Evolutionary conservation across 805 yeast genomes (phyloP).

Genomic region (Saccharomycopsis sp.): DNA sequence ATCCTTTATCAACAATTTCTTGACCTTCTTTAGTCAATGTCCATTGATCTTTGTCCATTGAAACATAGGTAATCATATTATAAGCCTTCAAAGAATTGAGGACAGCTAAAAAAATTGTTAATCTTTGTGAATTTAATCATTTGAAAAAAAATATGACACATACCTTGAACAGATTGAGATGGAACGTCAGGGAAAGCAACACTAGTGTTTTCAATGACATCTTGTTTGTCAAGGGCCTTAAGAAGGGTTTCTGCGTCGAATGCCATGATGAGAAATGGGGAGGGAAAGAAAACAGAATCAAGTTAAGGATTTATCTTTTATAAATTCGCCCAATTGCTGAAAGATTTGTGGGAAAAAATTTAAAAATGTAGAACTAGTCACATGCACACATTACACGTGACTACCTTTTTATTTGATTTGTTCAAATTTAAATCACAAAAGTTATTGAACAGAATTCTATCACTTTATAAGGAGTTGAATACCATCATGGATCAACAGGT

Average conservation of each 20-base stretch:
- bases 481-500: neutral
- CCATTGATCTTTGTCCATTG: constrained; percentile 70
- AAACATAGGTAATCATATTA: constrained; percentile 63
- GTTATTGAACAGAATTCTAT: too few relatives aligned
- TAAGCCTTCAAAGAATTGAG: constrained; percentile 79
- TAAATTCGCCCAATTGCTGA: too few relatives aligned
- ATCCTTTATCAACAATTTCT: constrained; percentile 69
- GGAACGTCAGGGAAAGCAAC: constrained; percentile 54
- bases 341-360: too few relatives aligned
- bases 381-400: too few relatives aligned
- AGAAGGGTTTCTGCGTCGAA: constrained; percentile 30
- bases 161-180: constrained; percentile 50
- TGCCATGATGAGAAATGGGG: constrained; percentile 6
- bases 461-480: too few relatives aligned
- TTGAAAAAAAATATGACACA: neutral
- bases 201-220: constrained; percentile 59
- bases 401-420: too few relatives aligned
- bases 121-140: neutral
- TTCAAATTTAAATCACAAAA: too few relatives aligned
- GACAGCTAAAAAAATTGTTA: constrained; percentile 36
- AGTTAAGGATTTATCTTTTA: neutral
- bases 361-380: too few relatives aligned
- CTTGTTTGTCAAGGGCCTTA: constrained; percentile 51
- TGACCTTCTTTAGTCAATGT: constrained; percentile 70
- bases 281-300: neutral